Evolutionary conservation across 371 early-diverging fungal species (phyloP), one percentile per base, ranked within the genome.

Genomic region (Apophysomyces ossiformis): DNA sequence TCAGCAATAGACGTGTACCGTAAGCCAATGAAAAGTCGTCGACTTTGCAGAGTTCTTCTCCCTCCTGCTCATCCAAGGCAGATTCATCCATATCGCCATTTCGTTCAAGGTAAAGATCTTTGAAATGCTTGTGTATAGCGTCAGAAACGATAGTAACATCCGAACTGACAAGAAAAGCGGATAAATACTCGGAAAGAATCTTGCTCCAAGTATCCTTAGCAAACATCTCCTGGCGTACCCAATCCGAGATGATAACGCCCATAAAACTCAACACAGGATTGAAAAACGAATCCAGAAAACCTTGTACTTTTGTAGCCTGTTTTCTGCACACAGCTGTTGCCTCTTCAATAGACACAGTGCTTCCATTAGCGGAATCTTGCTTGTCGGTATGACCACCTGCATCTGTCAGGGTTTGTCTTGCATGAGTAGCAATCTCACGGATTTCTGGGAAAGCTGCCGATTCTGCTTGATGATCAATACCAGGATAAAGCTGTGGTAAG

Each of bases 1-100:
- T 92, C 67, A 93, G 74, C 68, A 93, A 77, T 74, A 92, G 85
- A 84, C 90, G 90, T n/a, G 89, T 91, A 71, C 93, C 93, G 72
- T 93, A 93, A 12, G 92, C 93, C 37, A 93, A 79, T 37, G 85
- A 84, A 69, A 93, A 93, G 67, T 89, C 89, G 56, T 89, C 88
- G 64, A 89, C 87, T 73, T 85, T 83, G 77, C 92, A 91, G 37
- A 93, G 80, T 62, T 90, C 89, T 65, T 88, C 93, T 56, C 87
- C 89, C 45, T 88, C 88, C 58, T 79, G 78, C 9, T 82, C 70
- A 63, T 82, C 80, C 61, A 79, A 71, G 16, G 73, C 71, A 56
- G 58, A 36, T 46, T 88, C 89, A 15, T 78, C 81, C 36, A 77
- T 79, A 35, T 79, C 81, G 5, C 69, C 71, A 18, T 75, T 68